Base-by-base conservation (phyloP, 2,329 filamentous ascomycete species). In the Aspergillus ibericus region DNA sequence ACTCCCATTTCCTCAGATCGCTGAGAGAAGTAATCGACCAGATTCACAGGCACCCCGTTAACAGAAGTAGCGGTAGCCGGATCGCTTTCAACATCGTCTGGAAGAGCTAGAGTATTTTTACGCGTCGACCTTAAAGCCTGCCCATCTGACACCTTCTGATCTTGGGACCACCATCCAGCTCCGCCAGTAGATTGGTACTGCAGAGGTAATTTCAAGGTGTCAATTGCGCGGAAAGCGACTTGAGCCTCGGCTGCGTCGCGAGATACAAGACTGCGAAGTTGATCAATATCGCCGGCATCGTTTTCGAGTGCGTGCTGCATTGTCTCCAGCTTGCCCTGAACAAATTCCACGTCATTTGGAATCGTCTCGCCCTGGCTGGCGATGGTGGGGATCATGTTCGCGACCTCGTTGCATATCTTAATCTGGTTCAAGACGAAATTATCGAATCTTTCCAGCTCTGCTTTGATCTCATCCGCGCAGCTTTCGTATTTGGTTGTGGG, bases 401-500 rank as follows among this genome's bases (percentile, higher is more conserved):
- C 88, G 65, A 96, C 86, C 66, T 89, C 86, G 70, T 91, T 88
- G 74, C 89, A 88, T 59, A 80, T 75, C 59, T 84, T 83, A 69
- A 96, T 92, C 71, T 95, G 92, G 55, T 84, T 83, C 67, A 91
- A 85, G 66, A 99, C 93, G 63, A 88, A 86, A 58, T 85, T 84
- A 75, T 99, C 93, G 63, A 96, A 86, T 9, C 82, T 78, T 62
- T 91, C 86, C 61, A 99, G 90, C 65, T 91, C 80, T 62, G 87
- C 85, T 70, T 96, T 92, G 15, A 96, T 81, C 29, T 91, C 86
- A 65, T 93, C 89, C 60, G 90, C 86, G 27, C 96, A 87, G 74
- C 96, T 93, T 71, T 92, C 91, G 80, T 95, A 97, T 61, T 95
- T 91, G 3, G 92, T 96, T 0, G 93, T 96, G 15, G 90, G 89